Base-by-base conservation (phyloP, 148 eudicot species). In the Simmondsia chinensis region DNA sequence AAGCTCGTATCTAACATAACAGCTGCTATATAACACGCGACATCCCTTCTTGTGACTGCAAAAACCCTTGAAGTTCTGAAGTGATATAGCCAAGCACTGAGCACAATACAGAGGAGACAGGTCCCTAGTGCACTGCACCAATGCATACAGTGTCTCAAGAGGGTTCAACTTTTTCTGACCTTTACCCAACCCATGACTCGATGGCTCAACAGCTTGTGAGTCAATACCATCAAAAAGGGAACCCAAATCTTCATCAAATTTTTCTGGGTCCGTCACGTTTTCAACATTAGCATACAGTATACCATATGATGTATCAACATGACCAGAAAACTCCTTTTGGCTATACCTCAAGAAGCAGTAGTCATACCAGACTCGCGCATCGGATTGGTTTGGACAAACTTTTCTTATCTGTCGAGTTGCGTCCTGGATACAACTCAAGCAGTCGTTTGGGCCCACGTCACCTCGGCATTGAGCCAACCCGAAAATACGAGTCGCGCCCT, bases 51-150 rank as follows among this genome's bases (percentile, higher is more conserved):
- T 76, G 39, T 71, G 48, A 7, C 33, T 30, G 15, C 97, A 89
- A 43, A 64, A 55, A n/a, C 46, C 69, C 0, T 65, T 52, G 25
- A 76, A 78, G 37, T 61, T 77, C 16, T 60, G 61, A 7, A 76
- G 39, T 0, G 87, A 95, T 26, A 59, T 60, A 9, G 84, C 79
- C 55, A 84, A 52, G 33, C 87, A 89, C 52, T 81, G 93, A 11
- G 74, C 69, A 43, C 95, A 89, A 14, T 20, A 6, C 0, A 71
- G 23, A 29, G 56, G 55, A 6, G 80, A 42, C 21, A 88, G 51
- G 24, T 88, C 95, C 57, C 71, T 69, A 5, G 84, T 81, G 63
- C 97, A 89, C 44, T 89, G 93, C 17, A 56, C 74, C 52, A 89
- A 51, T 0, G 70, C 95, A 54, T 89, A 78, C 10, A 84, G 54